A percentile compares a stretch with the other conserved stretches of the same genome.
These are phyloP conservation scores for Triticum turgidum DNA, from an alignment of 176 grass and related monocot genomes.

Conservation along the genomic window DNA sequence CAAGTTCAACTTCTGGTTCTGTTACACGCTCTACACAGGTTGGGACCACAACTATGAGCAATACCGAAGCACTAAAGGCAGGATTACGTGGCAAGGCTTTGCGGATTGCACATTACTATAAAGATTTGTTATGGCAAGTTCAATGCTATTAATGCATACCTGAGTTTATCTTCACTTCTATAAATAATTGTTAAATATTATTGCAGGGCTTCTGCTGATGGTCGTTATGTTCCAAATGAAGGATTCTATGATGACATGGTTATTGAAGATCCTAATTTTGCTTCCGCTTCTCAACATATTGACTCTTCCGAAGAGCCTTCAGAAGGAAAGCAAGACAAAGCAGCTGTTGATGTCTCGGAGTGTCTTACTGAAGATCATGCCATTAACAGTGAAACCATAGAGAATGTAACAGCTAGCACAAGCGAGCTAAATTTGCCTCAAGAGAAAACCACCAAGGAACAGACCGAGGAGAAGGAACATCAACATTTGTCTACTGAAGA, in stretches of 20 bases:
- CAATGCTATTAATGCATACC: conserved; percentile 11
- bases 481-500: conserved; percentile 76
- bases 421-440: conserved; percentile 53
- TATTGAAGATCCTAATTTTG: conserved; percentile 72
- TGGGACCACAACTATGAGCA: conserved; percentile 80
- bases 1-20: conserved; percentile 2
- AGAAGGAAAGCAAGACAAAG: conserved; percentile 36
- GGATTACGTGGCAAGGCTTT: conserved; percentile 90
- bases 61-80: conserved; percentile 64
- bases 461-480: conserved; percentile 56
- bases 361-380: conserved; percentile 31
- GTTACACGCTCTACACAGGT: conserved; percentile 45
- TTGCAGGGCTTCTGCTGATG: conserved; percentile 88
- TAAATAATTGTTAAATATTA: conserved; percentile 22
- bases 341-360: conserved; percentile 35
- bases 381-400: conserved; percentile 30
- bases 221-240: conserved; percentile 79
- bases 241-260: conserved; percentile 89
- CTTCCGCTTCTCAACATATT: conserved; percentile 37
- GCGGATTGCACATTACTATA: conserved; percentile 70
- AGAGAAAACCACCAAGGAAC: conserved; percentile 38
- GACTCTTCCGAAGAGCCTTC: conserved; percentile 33
- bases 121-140: conserved; percentile 89
- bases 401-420: conserved; percentile 54
- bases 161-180: not conserved